Evolutionary conservation across 2,329 filamentous ascomycete genomes (phyloP).

Genomic region (Onygena corvina): DNA sequence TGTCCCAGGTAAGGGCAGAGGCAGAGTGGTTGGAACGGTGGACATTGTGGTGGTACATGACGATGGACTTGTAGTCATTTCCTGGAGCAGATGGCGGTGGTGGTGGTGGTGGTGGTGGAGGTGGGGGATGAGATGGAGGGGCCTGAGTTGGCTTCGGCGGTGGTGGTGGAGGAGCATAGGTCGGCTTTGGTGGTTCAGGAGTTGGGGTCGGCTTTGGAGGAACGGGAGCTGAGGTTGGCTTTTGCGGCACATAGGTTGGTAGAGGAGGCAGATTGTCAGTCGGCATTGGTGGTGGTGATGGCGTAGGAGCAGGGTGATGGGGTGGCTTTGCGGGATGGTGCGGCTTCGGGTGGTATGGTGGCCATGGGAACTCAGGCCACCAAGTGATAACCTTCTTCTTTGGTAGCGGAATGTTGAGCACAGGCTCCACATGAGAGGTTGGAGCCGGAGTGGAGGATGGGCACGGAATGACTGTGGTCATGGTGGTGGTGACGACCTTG

Average conservation of each 20-base stretch:
- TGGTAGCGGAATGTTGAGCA: no score
- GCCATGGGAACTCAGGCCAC: slow-evolving; percentile 9
- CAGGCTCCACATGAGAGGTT: no score
- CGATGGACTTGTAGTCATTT: slow-evolving; percentile 25
- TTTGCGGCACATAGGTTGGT: slow-evolving; percentile 9
- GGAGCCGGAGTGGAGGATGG: slow-evolving; percentile 4
- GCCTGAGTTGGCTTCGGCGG: slow-evolving; percentile 20
- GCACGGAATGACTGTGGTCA: slow-evolving; percentile 22
- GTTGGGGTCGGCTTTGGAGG: slow-evolving; percentile 3
- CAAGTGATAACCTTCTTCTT: slow-evolving; percentile 2
- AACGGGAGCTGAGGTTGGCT: slow-evolving; percentile 6
- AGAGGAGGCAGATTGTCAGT: no score
- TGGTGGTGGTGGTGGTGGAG: slow-evolving; percentile 6
- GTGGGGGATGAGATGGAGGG: slow-evolving; percentile 7
- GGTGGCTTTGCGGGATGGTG: slow-evolving; percentile 5
- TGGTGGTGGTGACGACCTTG: slow-evolving; percentile 28
- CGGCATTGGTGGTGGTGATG: slow-evolving; percentile 10
- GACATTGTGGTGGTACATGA: slow-evolving; percentile 66
- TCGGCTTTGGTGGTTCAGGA: background rate
- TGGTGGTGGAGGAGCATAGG: slow-evolving; percentile 21
- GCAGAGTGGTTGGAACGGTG: slow-evolving; percentile 75
- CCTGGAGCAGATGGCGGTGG: slow-evolving; percentile 10
- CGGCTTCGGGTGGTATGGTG: slow-evolving; percentile 8
- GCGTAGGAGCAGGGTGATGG: background rate
- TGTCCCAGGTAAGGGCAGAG: slow-evolving; percentile 50